Evolutionary conservation across 2,329 filamentous ascomycete species (phyloP).

Genomic region (Bipolaris bicolor): DNA sequence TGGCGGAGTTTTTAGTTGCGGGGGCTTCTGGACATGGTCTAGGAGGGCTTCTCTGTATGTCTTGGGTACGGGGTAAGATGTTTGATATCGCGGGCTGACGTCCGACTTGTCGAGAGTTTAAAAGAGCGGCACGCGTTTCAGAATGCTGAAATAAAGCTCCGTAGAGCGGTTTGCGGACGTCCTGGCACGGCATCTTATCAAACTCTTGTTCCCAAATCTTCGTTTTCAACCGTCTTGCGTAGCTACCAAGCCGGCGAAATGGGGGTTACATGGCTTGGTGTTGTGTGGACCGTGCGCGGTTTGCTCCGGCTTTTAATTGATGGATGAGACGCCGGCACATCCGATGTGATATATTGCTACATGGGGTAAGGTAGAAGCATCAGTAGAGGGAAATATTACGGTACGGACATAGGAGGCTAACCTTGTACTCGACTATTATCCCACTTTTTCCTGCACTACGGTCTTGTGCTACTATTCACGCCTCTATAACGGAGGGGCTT

Average conservation of each 20-base stretch:
- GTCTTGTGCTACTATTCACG: neutral
- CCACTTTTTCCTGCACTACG: neutral
- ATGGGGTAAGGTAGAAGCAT: neutral
- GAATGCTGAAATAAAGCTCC: neutral
- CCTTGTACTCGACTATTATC: too few relatives aligned
- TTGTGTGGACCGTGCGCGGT: neutral
- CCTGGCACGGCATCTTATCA: neutral
- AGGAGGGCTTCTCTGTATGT: neutral
- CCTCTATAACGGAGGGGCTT: neutral
- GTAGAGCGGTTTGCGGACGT: neutral
- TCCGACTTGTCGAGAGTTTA: neutral
- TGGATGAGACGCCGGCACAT: neutral
- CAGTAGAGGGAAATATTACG: neutral
- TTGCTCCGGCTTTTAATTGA: neutral
- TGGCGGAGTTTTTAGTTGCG: neutral
- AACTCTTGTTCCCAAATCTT: too few relatives aligned
- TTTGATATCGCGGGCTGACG: neutral
- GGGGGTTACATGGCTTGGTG: neutral
- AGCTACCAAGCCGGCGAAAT: neutral
- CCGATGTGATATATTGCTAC: too few relatives aligned
- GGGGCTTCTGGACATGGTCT: neutral
- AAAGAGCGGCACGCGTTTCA: neutral
- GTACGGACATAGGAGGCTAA: neutral
- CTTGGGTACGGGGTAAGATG: neutral
- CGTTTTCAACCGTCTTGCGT: neutral